phyloP scores from a whole-genome alignment of 1,139 yeast genomes.

The Blastobotrys capitulatus region DNA sequence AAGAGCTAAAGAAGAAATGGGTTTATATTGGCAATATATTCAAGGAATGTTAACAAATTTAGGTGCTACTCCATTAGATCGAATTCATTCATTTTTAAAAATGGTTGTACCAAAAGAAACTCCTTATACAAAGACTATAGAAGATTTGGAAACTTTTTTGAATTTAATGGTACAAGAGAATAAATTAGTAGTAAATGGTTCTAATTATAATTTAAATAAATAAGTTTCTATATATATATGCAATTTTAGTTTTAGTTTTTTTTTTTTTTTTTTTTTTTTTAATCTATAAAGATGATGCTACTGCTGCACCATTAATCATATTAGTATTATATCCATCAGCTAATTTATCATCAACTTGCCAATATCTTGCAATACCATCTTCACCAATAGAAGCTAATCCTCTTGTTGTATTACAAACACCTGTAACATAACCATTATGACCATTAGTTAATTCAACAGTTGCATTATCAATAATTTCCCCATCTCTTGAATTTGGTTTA shows the following conservation, averaged over 20 bases:
- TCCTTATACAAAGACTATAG: conserved; percentile 39
- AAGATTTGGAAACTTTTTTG: conserved; percentile 40
- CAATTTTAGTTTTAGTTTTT: neutral
- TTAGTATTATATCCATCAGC: neutral
- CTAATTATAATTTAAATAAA: conserved; percentile 27
- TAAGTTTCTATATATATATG: conserved; percentile 4
- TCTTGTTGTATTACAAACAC: conserved; percentile 15
- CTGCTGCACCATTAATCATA: neutral
- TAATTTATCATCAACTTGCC: conserved; percentile 8
- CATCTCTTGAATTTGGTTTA: conserved; percentile 13
- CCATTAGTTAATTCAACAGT: conserved; percentile 7
- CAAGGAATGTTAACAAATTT: conserved; percentile 52
- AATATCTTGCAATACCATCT: conserved; percentile 14
- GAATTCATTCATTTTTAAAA: conserved; percentile 49
- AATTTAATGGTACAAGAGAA: conserved; percentile 41
- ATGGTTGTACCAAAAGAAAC: conserved; percentile 50
- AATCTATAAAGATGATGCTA: neutral
- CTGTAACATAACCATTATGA: conserved; percentile 15
- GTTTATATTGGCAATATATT: conserved; percentile 45
- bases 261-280: neutral
- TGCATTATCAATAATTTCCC: neutral
- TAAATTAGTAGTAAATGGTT: conserved; percentile 31
- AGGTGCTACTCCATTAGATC: conserved; percentile 44
- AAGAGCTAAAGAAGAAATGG: conserved; percentile 35
- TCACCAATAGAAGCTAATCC: conserved; percentile 19